Evolutionary conservation across 164 flowering plant species (phyloP), one percentile per base, ranked within the genome.

Genomic region (Brasenia schreberi): DNA sequence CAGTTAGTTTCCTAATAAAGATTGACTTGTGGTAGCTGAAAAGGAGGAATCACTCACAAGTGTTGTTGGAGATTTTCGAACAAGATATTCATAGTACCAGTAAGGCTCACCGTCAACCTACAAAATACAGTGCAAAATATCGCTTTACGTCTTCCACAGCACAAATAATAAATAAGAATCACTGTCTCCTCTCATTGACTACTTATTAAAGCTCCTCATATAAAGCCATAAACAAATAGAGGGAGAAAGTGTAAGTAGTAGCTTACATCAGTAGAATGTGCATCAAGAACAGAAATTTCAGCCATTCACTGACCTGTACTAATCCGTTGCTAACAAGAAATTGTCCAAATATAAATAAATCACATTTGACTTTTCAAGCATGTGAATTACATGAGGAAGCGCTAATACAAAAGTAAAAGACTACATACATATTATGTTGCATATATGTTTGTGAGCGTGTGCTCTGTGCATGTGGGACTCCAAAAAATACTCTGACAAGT

Each of bases 71-170:
- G 99, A 91, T 73, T 94, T 94, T 64, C 97, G 87, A 52, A 89
- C 81, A 45, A 94, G 82, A 81, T 94, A 91, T 33, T 94, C 96
- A 68, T 87, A 94, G 69, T 80, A 85, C 96, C 96, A 94, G 65
- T 89, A 94, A 68, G 86, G 85, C 70, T 86, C 93, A 18, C 96
- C 95, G 72, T 89, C 92, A 75, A 94, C 76, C 99, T 94, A 79
- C 45, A 17, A 44, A 53, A 14, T 14, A 18, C 39, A 6, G 16
- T 7, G 56, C 63, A 61, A 61, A 4, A 7, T 18, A 61, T 61
- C 63, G 18, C 63, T 14, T 9, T 33, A 33, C 39, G 16, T 9
- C 56, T 49, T 49, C 10, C 56, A 9, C 56, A 9, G 16, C 10
- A 49, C 16, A 49, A 14, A 49, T 1, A 14, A 5, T 49, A 49